phyloP scores from a whole-genome alignment of 495 filamentous ascomycete species.

The Aspergillus cavernicola region DNA sequence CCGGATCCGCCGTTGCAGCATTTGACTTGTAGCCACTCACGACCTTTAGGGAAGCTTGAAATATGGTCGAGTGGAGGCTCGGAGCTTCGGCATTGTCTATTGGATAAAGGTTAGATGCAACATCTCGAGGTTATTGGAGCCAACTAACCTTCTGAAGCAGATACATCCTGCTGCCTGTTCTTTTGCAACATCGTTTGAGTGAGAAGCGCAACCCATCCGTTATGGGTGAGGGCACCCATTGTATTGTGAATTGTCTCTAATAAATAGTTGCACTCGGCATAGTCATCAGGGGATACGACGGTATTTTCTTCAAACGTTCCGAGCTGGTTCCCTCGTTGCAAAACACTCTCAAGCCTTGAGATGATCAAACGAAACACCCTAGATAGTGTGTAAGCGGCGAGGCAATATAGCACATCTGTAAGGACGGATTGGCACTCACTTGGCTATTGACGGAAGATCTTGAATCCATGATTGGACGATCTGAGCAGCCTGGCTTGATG shows the following conservation, averaged over 20 bases:
- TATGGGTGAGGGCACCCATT: constrained; percentile 46
- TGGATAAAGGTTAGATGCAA: constrained; percentile 1
- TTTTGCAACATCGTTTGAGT: constrained; percentile 29
- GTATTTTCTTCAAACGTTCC: constrained; percentile 16
- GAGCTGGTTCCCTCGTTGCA: constrained; percentile 23
- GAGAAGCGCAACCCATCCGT: constrained; percentile 40
- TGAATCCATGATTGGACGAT: constrained; percentile 80
- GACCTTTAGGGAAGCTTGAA: constrained; percentile 33
- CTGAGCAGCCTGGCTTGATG: constrained; percentile 68
- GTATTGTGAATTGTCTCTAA: constrained; percentile 70
- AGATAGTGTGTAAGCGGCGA: constrained; percentile 15
- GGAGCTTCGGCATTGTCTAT: constrained; percentile 29
- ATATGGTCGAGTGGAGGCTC: constrained; percentile 39
- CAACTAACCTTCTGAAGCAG: constrained; percentile 31
- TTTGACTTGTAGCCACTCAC: constrained; percentile 22
- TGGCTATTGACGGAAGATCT: constrained; percentile 54
- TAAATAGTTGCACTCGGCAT: constrained; percentile 75
- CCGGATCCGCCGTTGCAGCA: constrained; percentile 13
- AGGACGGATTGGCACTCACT: constrained; percentile 22
- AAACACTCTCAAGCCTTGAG: constrained; percentile 35
- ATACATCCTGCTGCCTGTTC: constrained; percentile 29
- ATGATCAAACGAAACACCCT: constrained; percentile 42
- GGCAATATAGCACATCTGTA: background rate
- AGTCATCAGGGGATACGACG: constrained; percentile 52
- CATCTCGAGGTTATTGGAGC: background rate